Evolutionary conservation across 2,329 filamentous ascomycete species (phyloP), one percentile per base, ranked within the genome.

Genomic region (Sclerotinia borealis): DNA sequence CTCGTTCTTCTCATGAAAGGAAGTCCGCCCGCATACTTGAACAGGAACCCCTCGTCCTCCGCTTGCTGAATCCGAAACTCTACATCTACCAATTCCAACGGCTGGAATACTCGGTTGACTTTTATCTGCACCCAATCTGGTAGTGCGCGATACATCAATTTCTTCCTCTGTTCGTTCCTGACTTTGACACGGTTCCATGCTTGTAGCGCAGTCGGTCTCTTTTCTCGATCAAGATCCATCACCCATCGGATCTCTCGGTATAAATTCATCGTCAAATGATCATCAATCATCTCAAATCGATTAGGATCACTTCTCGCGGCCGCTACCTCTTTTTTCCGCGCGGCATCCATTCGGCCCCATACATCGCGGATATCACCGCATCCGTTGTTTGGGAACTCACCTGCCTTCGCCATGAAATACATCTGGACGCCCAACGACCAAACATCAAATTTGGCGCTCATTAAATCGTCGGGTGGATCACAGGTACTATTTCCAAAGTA

Each of bases 381-480:
- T 22, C 54, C 54, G 31, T 4, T 3, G 27, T 58, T 45, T 45
- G 60, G 50, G 1, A 34, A 27, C 1, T 8, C 0, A 7, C 31
- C 50, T 31, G 19, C n/a, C 22, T 19, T 39, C 7, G 61, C 54
- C 52, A 59, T 11, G 17, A 29, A 59, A 34, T 49, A 63, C 43
- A 63, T 37, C 43, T 41, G 9, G n/a, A 7, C 11, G 1, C 25
- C 61, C 19, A 29, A 43, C 19, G 31, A 59, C 61, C 61, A 63
- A n/a, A 63, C 61, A 22, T 63, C 61, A 9, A 11, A 63, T 39
- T 63, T 63, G 7, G 45, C 36, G 31, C 50, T 56, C 50, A 62
- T 31, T 22, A 36, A 48, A 7, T 19, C 5, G 13, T 62, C 60
- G 4, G 60, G 60, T 29, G 60, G 60, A 2, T 48, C 50, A 31